A percentile compares a stretch with the other conserved stretches of the same genome.
Evolutionary conservation across 176 grass and related monocot genomes (phyloP).

Genomic region (Cenchrus purpureus): DNA sequence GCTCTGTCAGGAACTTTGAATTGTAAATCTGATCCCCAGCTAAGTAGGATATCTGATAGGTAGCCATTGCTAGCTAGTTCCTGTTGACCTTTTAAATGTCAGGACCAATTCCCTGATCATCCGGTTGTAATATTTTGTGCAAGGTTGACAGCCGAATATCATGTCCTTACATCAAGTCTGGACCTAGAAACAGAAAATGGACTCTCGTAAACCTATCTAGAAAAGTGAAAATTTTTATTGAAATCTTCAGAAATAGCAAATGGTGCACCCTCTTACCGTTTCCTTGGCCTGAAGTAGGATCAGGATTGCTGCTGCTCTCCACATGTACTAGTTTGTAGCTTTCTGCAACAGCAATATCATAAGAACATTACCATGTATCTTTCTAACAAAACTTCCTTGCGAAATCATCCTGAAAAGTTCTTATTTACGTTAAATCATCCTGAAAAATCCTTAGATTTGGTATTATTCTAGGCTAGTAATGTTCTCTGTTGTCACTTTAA

Average conservation of each 20-base stretch:
- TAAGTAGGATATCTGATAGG: background rate
- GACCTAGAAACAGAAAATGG: no score
- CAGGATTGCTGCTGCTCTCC: background rate
- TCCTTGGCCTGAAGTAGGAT: background rate
- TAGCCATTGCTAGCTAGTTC: background rate
- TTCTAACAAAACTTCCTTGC: background rate
- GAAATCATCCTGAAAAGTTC: background rate
- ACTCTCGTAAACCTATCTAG: no score
- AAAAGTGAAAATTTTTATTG: no score
- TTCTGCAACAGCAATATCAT: background rate
- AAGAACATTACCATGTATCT: background rate
- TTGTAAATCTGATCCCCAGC: background rate
- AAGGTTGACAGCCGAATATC: no score
- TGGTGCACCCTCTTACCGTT: background rate
- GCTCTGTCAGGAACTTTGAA: background rate
- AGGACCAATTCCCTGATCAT: no score
- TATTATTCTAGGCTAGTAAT: conserved; percentile 19
- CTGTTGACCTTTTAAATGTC: no score
- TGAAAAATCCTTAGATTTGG: background rate
- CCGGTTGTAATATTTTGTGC: no score
- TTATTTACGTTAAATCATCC: background rate
- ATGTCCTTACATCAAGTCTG: no score
- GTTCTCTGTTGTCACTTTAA: background rate
- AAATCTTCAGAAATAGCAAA: background rate
- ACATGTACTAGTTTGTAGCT: background rate